These are phyloP conservation scores for Vitis rupestris DNA, from an alignment of 164 flowering plant genomes.

Conservation along the genomic window DNA sequence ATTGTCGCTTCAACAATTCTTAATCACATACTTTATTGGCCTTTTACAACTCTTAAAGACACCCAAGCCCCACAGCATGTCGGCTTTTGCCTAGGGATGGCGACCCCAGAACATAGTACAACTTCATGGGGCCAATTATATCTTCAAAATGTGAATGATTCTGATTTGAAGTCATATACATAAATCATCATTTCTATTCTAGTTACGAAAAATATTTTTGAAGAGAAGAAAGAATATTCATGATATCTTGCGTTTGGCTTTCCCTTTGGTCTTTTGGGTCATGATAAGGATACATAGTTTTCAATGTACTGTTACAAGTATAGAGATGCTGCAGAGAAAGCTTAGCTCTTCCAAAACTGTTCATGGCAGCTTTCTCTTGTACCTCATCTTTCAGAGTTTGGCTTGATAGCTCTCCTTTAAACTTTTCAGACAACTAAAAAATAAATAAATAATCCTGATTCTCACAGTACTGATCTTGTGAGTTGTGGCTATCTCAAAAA, in stretches of 20 bases:
- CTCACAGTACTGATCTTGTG: not conserved
- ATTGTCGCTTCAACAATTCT: not conserved
- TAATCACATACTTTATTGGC: not conserved
- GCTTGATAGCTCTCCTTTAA: not conserved
- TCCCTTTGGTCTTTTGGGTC: not conserved
- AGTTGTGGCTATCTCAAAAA: not conserved
- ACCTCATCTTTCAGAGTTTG: not conserved
- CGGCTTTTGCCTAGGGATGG: constrained; percentile 11
- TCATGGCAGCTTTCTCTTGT: constrained; percentile 7
- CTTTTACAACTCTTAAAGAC: not conserved
- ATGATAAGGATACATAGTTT: not conserved
- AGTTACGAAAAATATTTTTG: not conserved
- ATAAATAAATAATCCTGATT: not conserved
- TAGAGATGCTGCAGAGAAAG: not conserved
- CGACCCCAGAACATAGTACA: constrained; percentile 8
- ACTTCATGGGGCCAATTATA: constrained; percentile 6
- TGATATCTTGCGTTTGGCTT: not conserved
- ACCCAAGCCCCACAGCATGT: not conserved
- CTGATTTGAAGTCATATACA: constrained; percentile 5
- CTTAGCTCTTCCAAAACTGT: not conserved
- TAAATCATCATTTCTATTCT: constrained; percentile 1
- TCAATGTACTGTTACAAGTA: not conserved
- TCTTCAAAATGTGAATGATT: not conserved
- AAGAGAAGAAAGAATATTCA: not conserved
- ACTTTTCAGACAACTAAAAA: not conserved